Conservation (phyloP, 306 rosid species). For the Inga oerstediana region DNA sequence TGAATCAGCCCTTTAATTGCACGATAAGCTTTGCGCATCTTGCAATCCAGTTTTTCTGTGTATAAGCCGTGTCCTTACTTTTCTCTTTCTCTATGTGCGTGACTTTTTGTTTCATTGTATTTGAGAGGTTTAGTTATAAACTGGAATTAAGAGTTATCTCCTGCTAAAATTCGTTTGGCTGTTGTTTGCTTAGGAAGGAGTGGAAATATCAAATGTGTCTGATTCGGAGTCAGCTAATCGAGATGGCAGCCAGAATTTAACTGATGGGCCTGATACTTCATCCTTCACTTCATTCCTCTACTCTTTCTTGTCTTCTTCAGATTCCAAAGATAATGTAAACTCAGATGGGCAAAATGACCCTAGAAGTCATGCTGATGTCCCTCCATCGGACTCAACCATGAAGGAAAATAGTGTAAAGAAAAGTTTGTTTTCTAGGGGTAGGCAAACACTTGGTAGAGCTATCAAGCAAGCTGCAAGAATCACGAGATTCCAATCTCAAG, state of each 20-base stretch:
- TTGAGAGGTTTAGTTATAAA: neutral
- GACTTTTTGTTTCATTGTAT: neutral
- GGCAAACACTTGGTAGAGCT: constrained; percentile 67
- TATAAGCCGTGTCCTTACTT: neutral
- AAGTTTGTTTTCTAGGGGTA: constrained; percentile 73
- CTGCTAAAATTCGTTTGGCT: neutral
- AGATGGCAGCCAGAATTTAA: constrained; percentile 45
- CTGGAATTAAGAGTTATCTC: neutral
- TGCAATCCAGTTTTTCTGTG: neutral
- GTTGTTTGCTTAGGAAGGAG: constrained; percentile 56
- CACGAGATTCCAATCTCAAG: constrained; percentile 56
- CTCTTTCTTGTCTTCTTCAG: constrained; percentile 70
- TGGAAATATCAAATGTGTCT: constrained; percentile 43
- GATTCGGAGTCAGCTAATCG: constrained; percentile 46
- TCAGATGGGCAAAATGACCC: constrained; percentile 46
- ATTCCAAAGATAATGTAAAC: constrained; percentile 44
- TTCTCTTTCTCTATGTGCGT: neutral
- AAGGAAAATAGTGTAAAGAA: constrained; percentile 65
- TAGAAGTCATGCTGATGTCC: constrained; percentile 30
- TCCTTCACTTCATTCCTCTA: constrained; percentile 84
- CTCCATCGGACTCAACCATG: constrained; percentile 38
- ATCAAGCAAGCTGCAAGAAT: constrained; percentile 62
- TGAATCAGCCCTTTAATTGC: neutral
- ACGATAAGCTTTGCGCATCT: neutral
- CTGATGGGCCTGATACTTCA: constrained; percentile 93